Conservation (phyloP, 768 basidiomycete genomes). For the Russula sp. region DNA sequence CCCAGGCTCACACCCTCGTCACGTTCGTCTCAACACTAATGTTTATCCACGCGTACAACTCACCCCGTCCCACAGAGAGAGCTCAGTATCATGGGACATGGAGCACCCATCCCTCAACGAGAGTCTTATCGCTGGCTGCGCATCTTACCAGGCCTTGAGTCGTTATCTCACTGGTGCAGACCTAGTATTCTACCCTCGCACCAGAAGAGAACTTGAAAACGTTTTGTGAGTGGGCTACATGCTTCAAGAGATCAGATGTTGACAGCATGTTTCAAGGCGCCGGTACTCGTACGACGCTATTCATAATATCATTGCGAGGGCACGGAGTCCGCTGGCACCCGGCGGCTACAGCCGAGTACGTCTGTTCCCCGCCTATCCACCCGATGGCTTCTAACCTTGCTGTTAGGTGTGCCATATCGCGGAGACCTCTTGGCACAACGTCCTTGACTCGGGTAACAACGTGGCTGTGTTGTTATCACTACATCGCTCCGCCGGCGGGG, state of each 20-base stretch:
- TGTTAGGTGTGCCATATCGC: slow-evolving; percentile 65
- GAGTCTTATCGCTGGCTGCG: slow-evolving; percentile 69
- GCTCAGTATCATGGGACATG: slow-evolving; percentile 65
- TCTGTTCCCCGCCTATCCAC: not conserved
- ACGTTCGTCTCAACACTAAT: slow-evolving; percentile 46
- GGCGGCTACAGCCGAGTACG: slow-evolving; percentile 56
- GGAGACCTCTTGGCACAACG: slow-evolving; percentile 64
- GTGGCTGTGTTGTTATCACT: slow-evolving; percentile 60
- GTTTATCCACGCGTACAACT: slow-evolving; percentile 15
- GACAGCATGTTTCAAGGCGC: slow-evolving; percentile 43
- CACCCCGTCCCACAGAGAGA: slow-evolving; percentile 48
- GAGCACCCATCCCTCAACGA: slow-evolving; percentile 69
- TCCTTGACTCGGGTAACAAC: slow-evolving; percentile 69
- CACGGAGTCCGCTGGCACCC: slow-evolving; percentile 58
- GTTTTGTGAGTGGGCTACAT: slow-evolving; percentile 53
- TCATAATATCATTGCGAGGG: slow-evolving; percentile 73
- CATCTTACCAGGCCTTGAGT: slow-evolving; percentile 77
- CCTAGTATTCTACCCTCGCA: slow-evolving; percentile 66
- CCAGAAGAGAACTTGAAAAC: slow-evolving; percentile 62
- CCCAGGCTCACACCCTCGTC: slow-evolving; percentile 62
- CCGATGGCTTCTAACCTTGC: not conserved
- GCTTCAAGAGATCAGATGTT: slow-evolving; percentile 2
- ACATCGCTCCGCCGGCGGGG: slow-evolving; percentile 40
- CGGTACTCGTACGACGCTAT: slow-evolving; percentile 78
- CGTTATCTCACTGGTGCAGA: slow-evolving; percentile 71